Conservation (phyloP, 108 stramenopile species). For the Nannochloropsis oceanica region DNA sequence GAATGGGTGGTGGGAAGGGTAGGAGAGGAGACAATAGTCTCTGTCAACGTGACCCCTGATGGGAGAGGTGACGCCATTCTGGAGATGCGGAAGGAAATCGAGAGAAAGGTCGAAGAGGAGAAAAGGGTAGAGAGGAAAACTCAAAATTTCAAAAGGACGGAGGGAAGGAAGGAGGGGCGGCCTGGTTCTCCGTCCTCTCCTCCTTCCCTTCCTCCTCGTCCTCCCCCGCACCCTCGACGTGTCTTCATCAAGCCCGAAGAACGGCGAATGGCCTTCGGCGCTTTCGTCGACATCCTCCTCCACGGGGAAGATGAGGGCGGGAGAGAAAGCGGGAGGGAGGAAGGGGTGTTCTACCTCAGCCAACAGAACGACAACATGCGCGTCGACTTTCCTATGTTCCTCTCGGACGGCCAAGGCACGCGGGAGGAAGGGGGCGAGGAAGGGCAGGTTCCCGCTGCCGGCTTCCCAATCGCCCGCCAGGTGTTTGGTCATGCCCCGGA, state of each 20-base stretch:
- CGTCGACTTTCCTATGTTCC: conserved; percentile 27
- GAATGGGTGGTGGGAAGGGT: conserved; percentile 23
- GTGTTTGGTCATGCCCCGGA: conserved; percentile 48
- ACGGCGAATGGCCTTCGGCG: conserved; percentile 44
- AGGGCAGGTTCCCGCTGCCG: not conserved
- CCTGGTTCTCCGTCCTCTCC: not conserved
- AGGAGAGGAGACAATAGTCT: conserved; percentile 24
- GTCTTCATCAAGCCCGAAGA: conserved; percentile 68
- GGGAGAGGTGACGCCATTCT: conserved; percentile 63
- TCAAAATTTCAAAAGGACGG: not conserved
- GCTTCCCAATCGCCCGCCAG: conserved; percentile 5
- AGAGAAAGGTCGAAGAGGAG: not conserved
- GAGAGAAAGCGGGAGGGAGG: not conserved
- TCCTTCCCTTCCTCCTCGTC: not conserved
- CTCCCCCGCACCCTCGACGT: not conserved
- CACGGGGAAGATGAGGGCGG: not conserved
- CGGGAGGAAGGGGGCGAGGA: not conserved
- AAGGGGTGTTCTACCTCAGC: conserved; percentile 53
- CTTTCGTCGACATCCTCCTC: conserved; percentile 1
- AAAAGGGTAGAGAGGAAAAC: not conserved
- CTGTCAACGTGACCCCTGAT: conserved; percentile 76
- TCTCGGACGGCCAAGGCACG: not conserved
- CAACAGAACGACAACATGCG: conserved; percentile 68
- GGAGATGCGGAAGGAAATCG: not conserved
- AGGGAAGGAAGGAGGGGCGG: not conserved